Base-by-base conservation (phyloP, 2,329 filamentous ascomycete genomes). In the Xylariaceae sp. region DNA sequence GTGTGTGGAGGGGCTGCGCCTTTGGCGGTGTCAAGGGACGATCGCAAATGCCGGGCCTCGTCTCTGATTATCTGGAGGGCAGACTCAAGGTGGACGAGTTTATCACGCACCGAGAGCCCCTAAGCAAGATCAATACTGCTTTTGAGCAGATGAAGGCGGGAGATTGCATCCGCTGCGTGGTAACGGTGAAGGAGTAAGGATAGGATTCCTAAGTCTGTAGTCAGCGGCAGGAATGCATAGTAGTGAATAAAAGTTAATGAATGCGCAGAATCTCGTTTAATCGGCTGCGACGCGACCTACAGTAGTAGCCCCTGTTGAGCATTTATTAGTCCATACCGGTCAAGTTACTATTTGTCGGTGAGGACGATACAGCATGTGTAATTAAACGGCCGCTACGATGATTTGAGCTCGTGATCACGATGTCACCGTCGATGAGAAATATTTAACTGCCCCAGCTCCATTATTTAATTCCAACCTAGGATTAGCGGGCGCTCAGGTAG, bases 21-120 rank as follows among this genome's bases (percentile, higher is more conserved):
- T 99, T 99, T 69, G 94, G 94, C 64, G 94, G 94, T 67, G 92
- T 99, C 82, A 99, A 97, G 82, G 94, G 94, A 65, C 92, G 94
- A 70, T 87, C 89, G 27, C 94, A 99, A 78, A 85, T 99, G 62
- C 88, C 89, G 41, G 86, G 82, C 54, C 86, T 99, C 33, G 92
- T 99, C 20, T 78, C 85, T 63, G 93, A 97, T 75, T 99, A 99
- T 78, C 81, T 95, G 73, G 82, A 83, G 47, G 92, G 92, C 66
- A 84, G 88, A 70, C 87, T 99, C 71, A 97, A 97, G 86, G 94
- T 97, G 39, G 93, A 97, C 72, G 94, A 99, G 79, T 97, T 97
- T 80, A 97, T 99, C 78, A 99, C 94, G 26, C 94, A 99, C 79
- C 86, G 92, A 66, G 91, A 96, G 78, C 83, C 81, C 3, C 80